phyloP scores from a whole-genome alignment of 2,329 filamentous ascomycete species.

The Magnaporthiopsis rhizophila region DNA sequence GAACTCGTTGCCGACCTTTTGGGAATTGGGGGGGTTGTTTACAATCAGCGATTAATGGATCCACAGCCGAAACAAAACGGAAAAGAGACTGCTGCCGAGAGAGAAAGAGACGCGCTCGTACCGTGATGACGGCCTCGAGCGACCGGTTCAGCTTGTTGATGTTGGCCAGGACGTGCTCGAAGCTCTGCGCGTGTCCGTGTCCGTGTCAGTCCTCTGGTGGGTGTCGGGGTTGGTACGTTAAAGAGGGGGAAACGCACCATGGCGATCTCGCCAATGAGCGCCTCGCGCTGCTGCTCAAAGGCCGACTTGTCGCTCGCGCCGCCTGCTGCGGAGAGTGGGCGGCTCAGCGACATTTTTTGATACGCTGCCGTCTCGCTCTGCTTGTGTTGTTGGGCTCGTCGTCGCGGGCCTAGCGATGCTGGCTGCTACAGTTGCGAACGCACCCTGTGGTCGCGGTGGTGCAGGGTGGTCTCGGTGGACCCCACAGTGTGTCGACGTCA shows the following conservation, averaged over 20 bases:
- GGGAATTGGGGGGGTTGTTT: too few species aligned
- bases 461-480: background rate
- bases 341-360: slow-evolving; percentile 7
- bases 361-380: background rate
- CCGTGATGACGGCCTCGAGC: slow-evolving; percentile 82
- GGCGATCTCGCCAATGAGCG: slow-evolving; percentile 64
- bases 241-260: slow-evolving; percentile 38
- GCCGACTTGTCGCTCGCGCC: slow-evolving; percentile 45
- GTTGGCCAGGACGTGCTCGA: slow-evolving; percentile 90
- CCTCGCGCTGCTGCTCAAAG: slow-evolving; percentile 69
- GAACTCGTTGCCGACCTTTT: slow-evolving; percentile 87
- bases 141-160: slow-evolving; percentile 93
- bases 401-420: too few species aligned
- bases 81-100: background rate
- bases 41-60: too few species aligned
- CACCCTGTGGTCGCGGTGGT: too few species aligned
- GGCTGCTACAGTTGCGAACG: background rate
- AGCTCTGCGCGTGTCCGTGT: slow-evolving; percentile 37
- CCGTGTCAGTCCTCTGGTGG: too few species aligned
- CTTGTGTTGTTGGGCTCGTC: background rate
- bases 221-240: too few species aligned
- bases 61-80: too few species aligned
- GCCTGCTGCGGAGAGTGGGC: slow-evolving; percentile 1
- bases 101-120: slow-evolving; percentile 25
- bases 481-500: background rate